Evolutionary conservation across 106 monocot species (phyloP).

Genomic region (Dioscorea alata): DNA sequence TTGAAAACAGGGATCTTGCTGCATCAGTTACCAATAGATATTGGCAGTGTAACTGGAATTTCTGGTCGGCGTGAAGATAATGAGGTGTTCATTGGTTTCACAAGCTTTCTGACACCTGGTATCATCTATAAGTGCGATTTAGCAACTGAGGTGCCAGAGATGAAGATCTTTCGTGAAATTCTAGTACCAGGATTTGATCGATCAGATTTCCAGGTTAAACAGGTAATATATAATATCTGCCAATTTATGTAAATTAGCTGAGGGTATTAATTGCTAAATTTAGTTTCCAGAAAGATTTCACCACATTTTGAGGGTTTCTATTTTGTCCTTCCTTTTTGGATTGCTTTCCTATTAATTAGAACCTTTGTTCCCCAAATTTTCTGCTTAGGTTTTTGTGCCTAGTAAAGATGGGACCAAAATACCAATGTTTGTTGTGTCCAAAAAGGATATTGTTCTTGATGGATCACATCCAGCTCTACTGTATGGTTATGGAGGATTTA

Average conservation of each 20-base stretch:
- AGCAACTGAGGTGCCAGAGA: slow-evolving; percentile 47
- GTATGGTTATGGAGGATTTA: slow-evolving; percentile 97
- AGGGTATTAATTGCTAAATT: not conserved
- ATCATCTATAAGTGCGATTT: slow-evolving; percentile 82
- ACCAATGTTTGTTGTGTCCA: slow-evolving; percentile 89
- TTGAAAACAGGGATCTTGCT: slow-evolving; percentile 63
- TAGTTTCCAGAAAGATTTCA: not conserved
- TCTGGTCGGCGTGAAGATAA: slow-evolving; percentile 59
- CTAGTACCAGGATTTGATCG: slow-evolving; percentile 79
- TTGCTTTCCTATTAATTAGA: not conserved
- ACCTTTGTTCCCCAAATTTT: not conserved
- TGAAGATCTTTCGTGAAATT: slow-evolving; percentile 78
- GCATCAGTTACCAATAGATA: slow-evolving; percentile 70
- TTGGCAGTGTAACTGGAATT: slow-evolving; percentile 68
- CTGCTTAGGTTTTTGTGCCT: slow-evolving; percentile 60
- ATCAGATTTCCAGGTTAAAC: slow-evolving; percentile 62
- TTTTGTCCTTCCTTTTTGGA: too few species aligned
- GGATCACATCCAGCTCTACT: slow-evolving; percentile 77
- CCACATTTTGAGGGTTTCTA: not conserved
- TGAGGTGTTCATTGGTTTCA: slow-evolving; percentile 78
- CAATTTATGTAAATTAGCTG: not conserved
- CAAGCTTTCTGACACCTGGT: slow-evolving; percentile 82
- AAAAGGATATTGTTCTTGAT: slow-evolving; percentile 63
- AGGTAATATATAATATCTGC: slow-evolving; percentile 27
- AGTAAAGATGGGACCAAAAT: slow-evolving; percentile 90